Evolutionary conservation across 192 early-diverging fungal genomes (phyloP), one percentile per base, ranked within the genome.

Genomic region (Chytriomyces hyalinus): DNA sequence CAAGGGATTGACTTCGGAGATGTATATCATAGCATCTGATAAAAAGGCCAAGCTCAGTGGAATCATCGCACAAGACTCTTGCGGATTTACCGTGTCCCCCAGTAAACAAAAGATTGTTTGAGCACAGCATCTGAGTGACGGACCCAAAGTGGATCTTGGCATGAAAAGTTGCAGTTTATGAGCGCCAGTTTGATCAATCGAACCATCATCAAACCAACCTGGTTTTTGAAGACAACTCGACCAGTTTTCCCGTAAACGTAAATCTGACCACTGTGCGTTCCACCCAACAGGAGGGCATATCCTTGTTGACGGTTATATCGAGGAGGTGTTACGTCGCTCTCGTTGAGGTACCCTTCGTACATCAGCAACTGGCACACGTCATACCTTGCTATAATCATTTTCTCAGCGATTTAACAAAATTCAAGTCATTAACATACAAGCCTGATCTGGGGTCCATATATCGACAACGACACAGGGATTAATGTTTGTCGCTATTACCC

Each of bases 241-340:
- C 87, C 87, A 47, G 68, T 28, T 22, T 49, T 62, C 10, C 80
- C 79, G 61, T 84, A 87, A 22, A 88, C 65, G 43, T 87, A 65
- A 8, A 88, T 61, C 50, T 88, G 87, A 6, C 87, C 87, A 70
- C 83, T 87, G 6, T 61, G 49, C 4, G 87, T 88, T 6, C 82
- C 82, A 5, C 67, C 85, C 8, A 88, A 49, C 20, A 88, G 60
- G 65, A 87, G 72, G 1, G 67, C 80, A 80, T 69, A 88, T n/a
- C 80, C 77, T 43, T 69, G 28, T 13, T 47, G 47, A 9, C 50
- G 8, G 1, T 62, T 50, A 72, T 83, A 76, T 7, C 36, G 51
- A 11, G 51, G 50, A 22, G 71, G 75, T 6, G 67, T 11, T 20
- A 61, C 50, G 36, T 70, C 72, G 49, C 5, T 24, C 15, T 45